These are phyloP conservation scores for Naematelia aurantialba DNA, from an alignment of 768 basidiomycete genomes.

Conservation along the genomic window DNA sequence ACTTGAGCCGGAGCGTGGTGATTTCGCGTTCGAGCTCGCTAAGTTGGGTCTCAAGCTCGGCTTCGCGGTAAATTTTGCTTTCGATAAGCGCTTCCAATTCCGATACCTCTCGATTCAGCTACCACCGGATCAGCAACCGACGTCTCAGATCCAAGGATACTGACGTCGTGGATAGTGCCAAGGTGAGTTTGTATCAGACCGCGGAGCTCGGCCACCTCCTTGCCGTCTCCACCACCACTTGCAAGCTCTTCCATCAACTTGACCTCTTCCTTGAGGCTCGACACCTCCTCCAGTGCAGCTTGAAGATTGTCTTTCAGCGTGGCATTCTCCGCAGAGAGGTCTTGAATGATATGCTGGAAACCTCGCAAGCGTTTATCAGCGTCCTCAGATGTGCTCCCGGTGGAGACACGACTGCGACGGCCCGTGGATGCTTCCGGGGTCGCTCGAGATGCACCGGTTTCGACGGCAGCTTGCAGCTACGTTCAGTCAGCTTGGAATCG, in stretches of 20 bases:
- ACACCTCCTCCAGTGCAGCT: conserved; percentile 73
- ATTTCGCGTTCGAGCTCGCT: conserved; percentile 32
- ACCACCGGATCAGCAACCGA: not conserved
- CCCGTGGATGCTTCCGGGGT: not conserved
- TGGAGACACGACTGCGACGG: conserved; percentile 16
- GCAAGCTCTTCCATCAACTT: conserved; percentile 67
- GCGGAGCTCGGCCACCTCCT: conserved; percentile 48
- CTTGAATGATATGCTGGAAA: conserved; percentile 70
- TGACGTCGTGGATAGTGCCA: conserved; percentile 36
- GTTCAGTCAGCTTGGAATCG: not conserved
- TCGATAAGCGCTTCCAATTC: conserved; percentile 93
- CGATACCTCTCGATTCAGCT: conserved; percentile 88
- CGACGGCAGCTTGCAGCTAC: not conserved
- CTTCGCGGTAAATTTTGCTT: conserved; percentile 64
- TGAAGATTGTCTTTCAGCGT: conserved; percentile 63
- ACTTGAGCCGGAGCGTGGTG: conserved; percentile 9
- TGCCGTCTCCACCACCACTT: conserved; percentile 51
- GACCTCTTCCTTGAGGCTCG: conserved; percentile 71
- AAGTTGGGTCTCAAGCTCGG: conserved; percentile 44
- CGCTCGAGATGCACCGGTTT: not conserved
- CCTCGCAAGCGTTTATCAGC: conserved; percentile 43
- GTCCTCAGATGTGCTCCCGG: conserved; percentile 19
- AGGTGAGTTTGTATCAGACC: conserved; percentile 11
- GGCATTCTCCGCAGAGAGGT: conserved; percentile 76
- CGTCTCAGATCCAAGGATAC: not conserved